Base-by-base conservation (phyloP, 2,329 filamentous ascomycete species). In the Colletotrichum abscissum region DNA sequence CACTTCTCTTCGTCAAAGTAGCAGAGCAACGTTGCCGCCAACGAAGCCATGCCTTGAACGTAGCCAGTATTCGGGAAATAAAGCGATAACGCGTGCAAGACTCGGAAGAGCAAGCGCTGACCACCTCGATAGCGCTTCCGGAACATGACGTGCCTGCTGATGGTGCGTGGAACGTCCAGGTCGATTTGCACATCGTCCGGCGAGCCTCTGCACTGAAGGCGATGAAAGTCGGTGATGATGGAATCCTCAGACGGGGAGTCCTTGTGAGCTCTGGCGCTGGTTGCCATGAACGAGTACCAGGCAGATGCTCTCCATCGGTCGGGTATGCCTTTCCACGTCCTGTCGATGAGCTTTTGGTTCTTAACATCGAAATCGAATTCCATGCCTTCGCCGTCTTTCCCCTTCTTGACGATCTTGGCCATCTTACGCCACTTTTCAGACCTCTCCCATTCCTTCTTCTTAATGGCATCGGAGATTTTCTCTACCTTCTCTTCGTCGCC, bases 141-240 rank as follows among this genome's bases (percentile, higher is more conserved):
- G 81, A 99, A 99, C 96, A 99, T 98, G 82, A 99, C 96, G 83
- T 99, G 97, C 75, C 94, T 92, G 81, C 92, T 97, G 81, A 99
- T 97, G 5, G 97, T 98, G 67, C 97, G 90, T 1, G 97, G 97
- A 22, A 99, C 97, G 81, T 99, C 97, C 56, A 98, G 91, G 81
- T 99, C 97, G 78, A 99, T 99, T 84, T 99, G 97, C 26, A 96
- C 92, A 81, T 99, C 97, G 80, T 99, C 97, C 0, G 95, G 92
- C 3, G 94, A 98, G 67, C 91, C 91, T 72, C 91, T 85, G 19
- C 91, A 86, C 79, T 97, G 92, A 33, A 97, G 88, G 56, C 90
- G 89, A 80, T 94, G 89, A 80, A 95, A 98, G 35, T 89, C 87
- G 55, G 88, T 86, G 52, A 95, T 90, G 60, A 98, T 88, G 69